Evolutionary conservation across 345 rosid species (phyloP).

Genomic region (Nasturtium officinale): DNA sequence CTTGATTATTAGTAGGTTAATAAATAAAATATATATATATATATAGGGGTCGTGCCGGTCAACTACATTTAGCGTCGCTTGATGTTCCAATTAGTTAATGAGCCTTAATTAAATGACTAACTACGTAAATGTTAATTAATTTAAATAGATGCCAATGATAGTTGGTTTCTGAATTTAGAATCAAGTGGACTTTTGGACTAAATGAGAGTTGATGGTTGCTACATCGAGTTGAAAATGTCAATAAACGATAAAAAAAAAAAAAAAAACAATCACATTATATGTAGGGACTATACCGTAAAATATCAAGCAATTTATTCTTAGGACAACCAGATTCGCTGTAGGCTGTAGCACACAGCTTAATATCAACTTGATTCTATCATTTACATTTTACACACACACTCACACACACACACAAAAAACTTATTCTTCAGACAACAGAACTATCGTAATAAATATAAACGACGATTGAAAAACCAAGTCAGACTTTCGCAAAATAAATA

Average conservation of each 20-base stretch:
- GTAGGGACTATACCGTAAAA: background rate
- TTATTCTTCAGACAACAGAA: background rate
- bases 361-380: background rate
- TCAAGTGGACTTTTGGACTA: conserved; percentile 9
- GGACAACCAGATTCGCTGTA: background rate
- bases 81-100: background rate
- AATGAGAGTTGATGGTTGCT: conserved; percentile 3
- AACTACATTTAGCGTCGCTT: conserved; percentile 39
- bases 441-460: background rate
- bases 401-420: too few relatives aligned
- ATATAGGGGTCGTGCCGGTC: conserved; percentile 31
- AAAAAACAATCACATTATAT: background rate
- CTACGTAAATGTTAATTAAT: conserved; percentile 7
- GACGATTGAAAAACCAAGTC: conserved; percentile 2
- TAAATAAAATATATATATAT: background rate
- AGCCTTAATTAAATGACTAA: conserved; percentile 24
- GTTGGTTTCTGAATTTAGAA: background rate
- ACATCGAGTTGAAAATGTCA: background rate
- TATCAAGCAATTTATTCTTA: background rate
- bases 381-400: too few relatives aligned
- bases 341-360: background rate
- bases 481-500: conserved; percentile 8
- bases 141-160: background rate
- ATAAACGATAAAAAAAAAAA: background rate
- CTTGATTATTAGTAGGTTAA: conserved; percentile 28